A percentile compares a stretch with the other conserved stretches of the same genome.
These are phyloP conservation scores for Hemerocallis citrina DNA, from an alignment of 106 monocot species.

Conservation along the genomic window DNA sequence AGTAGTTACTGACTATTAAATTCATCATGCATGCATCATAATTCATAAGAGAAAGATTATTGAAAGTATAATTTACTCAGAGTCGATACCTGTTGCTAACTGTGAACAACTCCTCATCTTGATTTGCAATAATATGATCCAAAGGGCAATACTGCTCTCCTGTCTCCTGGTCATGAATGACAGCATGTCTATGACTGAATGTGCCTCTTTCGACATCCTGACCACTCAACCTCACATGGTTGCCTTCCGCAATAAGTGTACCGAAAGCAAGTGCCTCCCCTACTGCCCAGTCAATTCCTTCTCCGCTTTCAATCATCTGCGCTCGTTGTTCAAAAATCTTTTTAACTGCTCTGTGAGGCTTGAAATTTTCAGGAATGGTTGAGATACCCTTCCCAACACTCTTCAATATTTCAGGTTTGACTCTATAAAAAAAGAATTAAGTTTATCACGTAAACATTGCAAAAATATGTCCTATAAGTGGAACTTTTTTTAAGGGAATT, in stretches of 20 bases:
- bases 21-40: background rate
- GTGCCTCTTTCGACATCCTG: slow-evolving; percentile 99
- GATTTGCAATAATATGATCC: slow-evolving; percentile 70
- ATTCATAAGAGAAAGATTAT: no score
- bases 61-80: no score
- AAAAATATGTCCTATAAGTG: background rate
- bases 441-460: background rate
- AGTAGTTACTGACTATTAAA: background rate
- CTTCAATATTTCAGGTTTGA: slow-evolving; percentile 87
- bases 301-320: slow-evolving; percentile 78
- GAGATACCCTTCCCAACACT: slow-evolving; percentile 82
- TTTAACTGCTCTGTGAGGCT: slow-evolving; percentile 66
- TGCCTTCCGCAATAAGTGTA: slow-evolving; percentile 85
- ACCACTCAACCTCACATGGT: slow-evolving; percentile 94
- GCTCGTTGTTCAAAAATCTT: slow-evolving; percentile 74
- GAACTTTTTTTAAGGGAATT: background rate
- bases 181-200: slow-evolving; percentile 88
- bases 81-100: slow-evolving; percentile 85
- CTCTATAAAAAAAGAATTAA: slow-evolving; percentile 31
- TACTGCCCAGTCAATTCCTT: slow-evolving; percentile 95
- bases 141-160: slow-evolving; percentile 70
- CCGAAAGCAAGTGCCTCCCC: slow-evolving; percentile 97
- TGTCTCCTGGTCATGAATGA: slow-evolving; percentile 85
- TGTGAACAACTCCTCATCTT: slow-evolving; percentile 84
- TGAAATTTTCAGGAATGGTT: slow-evolving; percentile 74